Conservation (phyloP, 2,329 filamentous ascomycete genomes). For the Botryotinia convoluta region DNA sequence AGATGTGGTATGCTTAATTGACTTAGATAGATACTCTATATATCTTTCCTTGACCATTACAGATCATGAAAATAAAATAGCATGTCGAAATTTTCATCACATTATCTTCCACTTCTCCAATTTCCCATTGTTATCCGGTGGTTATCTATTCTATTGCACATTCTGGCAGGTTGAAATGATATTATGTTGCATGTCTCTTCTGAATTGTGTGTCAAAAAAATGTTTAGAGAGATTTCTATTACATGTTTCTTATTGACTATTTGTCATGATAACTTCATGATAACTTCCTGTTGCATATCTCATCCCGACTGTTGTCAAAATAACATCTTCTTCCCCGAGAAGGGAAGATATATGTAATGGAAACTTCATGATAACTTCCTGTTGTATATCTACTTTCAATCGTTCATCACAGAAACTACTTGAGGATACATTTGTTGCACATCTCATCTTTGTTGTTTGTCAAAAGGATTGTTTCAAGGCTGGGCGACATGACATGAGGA, state of each 20-base stretch:
- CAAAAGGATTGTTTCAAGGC: background rate
- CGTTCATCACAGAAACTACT: background rate
- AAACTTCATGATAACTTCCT: background rate
- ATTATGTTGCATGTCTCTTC: background rate
- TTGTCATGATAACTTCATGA: background rate
- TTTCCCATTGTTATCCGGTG: background rate
- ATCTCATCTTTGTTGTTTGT: background rate
- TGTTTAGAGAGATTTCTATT: background rate
- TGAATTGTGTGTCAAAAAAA: background rate
- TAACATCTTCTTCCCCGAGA: no score
- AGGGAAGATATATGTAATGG: no score
- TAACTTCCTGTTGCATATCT: background rate
- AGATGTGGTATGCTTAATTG: background rate
- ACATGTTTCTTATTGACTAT: background rate
- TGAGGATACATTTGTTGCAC: background rate
- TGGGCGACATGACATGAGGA: background rate
- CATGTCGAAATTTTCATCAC: background rate
- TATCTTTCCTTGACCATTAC: background rate
- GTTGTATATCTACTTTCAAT: background rate
- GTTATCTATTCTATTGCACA: background rate
- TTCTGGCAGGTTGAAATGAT: background rate
- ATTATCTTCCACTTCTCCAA: background rate
- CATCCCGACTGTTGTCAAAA: background rate
- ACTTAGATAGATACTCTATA: background rate
- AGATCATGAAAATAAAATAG: background rate